These are phyloP conservation scores for Quercus berberidifolia DNA, from an alignment of 306 rosid genomes.

Conservation along the genomic window DNA sequence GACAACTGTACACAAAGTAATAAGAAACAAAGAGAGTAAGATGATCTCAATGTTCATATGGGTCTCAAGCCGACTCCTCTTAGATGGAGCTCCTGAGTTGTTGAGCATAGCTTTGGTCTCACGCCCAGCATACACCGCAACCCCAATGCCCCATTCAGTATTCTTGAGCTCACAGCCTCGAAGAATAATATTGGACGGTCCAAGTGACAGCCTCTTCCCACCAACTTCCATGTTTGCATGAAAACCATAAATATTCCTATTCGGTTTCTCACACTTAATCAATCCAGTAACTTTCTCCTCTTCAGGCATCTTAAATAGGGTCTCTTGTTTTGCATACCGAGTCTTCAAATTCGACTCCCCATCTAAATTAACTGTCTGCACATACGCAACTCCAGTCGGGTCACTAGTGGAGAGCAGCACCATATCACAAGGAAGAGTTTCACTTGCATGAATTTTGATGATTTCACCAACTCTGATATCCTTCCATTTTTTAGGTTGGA, in stretches of 20 bases:
- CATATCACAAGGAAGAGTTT: constrained; percentile 86
- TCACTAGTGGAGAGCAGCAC: constrained; percentile 91
- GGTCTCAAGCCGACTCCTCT: constrained; percentile 89
- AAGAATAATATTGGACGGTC: constrained; percentile 83
- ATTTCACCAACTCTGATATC: constrained; percentile 79
- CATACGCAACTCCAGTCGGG: constrained; percentile 90
- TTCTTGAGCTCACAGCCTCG: constrained; percentile 94
- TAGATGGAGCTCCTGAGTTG: constrained; percentile 93
- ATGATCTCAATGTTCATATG: constrained; percentile 89
- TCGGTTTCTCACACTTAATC: constrained; percentile 91
- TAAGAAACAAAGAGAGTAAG: constrained; percentile 69
- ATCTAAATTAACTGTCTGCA: constrained; percentile 86
- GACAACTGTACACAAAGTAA: constrained; percentile 61
- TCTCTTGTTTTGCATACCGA: constrained; percentile 90
- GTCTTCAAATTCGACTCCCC: constrained; percentile 98
- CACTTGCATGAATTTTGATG: constrained; percentile 55
- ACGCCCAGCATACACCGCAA: constrained; percentile 80
- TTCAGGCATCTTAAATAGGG: constrained; percentile 56
- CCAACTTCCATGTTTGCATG: constrained; percentile 78
- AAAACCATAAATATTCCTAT: constrained; percentile 91
- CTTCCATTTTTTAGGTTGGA: constrained; percentile 64
- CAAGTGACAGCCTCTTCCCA: constrained; percentile 76
- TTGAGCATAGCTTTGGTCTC: constrained; percentile 97
- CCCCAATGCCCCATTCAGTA: constrained; percentile 79
- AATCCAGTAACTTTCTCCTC: constrained; percentile 56